Percentiles rank a stretch among this genome's conserved stretches.
Conservation (phyloP, 495 filamentous ascomycete genomes). For the Aspergillus coremiiformis region DNA sequence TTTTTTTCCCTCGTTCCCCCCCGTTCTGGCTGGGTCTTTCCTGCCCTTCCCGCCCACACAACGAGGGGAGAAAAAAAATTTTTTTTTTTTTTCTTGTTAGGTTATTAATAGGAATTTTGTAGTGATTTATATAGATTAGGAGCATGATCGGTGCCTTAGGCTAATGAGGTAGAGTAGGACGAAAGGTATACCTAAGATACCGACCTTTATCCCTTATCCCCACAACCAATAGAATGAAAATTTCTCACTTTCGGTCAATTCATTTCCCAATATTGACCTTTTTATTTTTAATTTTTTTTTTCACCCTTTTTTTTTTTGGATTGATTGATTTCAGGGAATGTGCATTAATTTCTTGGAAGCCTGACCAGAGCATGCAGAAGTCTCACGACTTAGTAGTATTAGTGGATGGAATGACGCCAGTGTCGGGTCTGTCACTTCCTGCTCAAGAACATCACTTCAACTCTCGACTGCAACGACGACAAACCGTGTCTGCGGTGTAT, state of each 20-base stretch:
- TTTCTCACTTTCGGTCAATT: conserved; percentile 1
- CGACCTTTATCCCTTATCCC: background rate
- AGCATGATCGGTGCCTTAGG: background rate
- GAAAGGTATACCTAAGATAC: too few relatives aligned
- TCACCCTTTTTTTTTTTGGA: conserved; percentile 1
- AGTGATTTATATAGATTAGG: background rate
- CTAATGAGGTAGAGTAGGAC: background rate
- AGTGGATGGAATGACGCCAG: conserved; percentile 9
- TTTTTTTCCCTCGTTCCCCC: too few relatives aligned
- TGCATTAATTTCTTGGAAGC: conserved; percentile 17
- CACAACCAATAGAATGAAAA: conserved; percentile 13
- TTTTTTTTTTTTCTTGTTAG: background rate
- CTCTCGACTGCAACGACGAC: conserved; percentile 14
- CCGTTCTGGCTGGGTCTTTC: background rate
- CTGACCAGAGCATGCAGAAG: conserved; percentile 21
- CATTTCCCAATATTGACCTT: background rate
- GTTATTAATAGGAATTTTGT: conserved; percentile 7
- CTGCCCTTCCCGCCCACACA: background rate
- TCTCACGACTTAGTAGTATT: conserved; percentile 15
- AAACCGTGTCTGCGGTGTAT: conserved; percentile 18
- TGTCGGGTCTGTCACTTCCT: conserved; percentile 8
- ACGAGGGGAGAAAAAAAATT: too few relatives aligned
- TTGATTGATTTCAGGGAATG: conserved; percentile 5
- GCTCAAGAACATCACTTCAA: conserved; percentile 2
- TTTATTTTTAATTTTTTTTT: background rate